A percentile compares a stretch with the other conserved stretches of the same genome.
Evolutionary conservation across 2,329 filamentous ascomycete species (phyloP).

Genomic region (Apiospora koreana): DNA sequence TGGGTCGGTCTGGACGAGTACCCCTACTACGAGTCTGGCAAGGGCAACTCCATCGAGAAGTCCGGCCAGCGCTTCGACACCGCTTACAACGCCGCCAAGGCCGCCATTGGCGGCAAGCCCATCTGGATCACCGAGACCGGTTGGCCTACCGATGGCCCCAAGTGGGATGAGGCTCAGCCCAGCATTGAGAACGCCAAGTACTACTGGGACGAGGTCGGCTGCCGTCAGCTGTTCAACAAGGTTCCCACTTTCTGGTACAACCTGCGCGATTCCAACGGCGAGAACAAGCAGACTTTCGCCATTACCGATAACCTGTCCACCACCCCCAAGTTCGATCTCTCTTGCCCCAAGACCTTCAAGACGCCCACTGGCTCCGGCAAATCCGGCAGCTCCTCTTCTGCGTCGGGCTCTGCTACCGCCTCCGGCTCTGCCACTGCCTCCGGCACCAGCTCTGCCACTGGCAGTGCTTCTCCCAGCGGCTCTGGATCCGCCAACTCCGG

Average conservation of each 20-base stretch:
- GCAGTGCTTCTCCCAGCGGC: constrained; percentile 13
- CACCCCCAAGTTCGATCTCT: constrained; percentile 53
- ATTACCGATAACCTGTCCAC: constrained; percentile 55
- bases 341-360: constrained; percentile 48
- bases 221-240: constrained; percentile 57
- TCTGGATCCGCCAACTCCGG: constrained; percentile 15
- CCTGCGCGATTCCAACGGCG: constrained; percentile 61
- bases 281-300: constrained; percentile 59
- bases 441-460: constrained; percentile 17
- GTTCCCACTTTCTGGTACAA: constrained; percentile 63
- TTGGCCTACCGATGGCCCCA: constrained; percentile 59
- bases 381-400: constrained; percentile 19
- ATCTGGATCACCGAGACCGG: constrained; percentile 67
- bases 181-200: constrained; percentile 59
- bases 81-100: constrained; percentile 45
- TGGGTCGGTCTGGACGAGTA: constrained; percentile 67
- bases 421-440: constrained; percentile 20
- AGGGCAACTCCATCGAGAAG: constrained; percentile 57
- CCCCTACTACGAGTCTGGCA: constrained; percentile 63
- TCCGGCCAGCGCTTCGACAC: constrained; percentile 55
- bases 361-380: constrained; percentile 30
- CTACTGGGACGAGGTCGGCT: constrained; percentile 65
- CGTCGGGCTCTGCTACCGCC: constrained; percentile 20
- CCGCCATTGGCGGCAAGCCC: constrained; percentile 51
- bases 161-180: constrained; percentile 56